Conservation (phyloP, 306 rosid species). For the Geum urbanum region DNA sequence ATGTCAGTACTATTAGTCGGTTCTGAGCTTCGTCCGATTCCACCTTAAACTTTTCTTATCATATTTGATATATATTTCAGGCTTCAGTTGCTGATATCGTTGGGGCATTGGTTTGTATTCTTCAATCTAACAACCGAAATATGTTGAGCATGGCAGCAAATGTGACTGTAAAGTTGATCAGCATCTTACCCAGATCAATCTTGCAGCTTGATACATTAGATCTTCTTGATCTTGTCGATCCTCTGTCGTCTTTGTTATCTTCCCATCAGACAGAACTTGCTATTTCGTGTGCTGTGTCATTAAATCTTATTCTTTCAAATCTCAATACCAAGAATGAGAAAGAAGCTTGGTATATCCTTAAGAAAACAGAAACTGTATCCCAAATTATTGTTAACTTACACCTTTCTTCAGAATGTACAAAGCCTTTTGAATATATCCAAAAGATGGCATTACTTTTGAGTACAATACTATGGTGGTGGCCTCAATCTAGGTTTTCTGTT, state of each 20-base stretch:
- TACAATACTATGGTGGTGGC: constrained; percentile 61
- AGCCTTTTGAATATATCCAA: constrained; percentile 46
- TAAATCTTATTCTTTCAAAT: constrained; percentile 54
- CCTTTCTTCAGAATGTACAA: constrained; percentile 29
- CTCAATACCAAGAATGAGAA: constrained; percentile 47
- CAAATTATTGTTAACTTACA: constrained; percentile 40
- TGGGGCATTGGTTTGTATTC: constrained; percentile 72
- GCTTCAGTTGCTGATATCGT: constrained; percentile 56
- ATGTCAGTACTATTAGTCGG: neutral
- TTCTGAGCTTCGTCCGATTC: neutral
- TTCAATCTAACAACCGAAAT: constrained; percentile 44
- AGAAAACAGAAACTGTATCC: constrained; percentile 39
- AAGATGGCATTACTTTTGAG: constrained; percentile 71
- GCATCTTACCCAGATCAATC: constrained; percentile 43
- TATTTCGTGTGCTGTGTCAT: constrained; percentile 51
- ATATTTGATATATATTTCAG: constrained; percentile 38
- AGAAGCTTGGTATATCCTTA: constrained; percentile 55
- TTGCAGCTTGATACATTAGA: constrained; percentile 49
- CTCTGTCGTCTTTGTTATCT: constrained; percentile 59
- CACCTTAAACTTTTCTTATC: constrained; percentile 5
- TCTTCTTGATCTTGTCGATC: constrained; percentile 55
- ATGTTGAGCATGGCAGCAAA: constrained; percentile 51
- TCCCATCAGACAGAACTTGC: constrained; percentile 49
- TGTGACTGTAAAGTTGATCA: constrained; percentile 53
- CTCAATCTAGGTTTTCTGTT: constrained; percentile 61